Evolutionary conservation across 2,329 filamentous ascomycete species (phyloP), one percentile per base, ranked within the genome.

Genomic region (Acarospora socialis): DNA sequence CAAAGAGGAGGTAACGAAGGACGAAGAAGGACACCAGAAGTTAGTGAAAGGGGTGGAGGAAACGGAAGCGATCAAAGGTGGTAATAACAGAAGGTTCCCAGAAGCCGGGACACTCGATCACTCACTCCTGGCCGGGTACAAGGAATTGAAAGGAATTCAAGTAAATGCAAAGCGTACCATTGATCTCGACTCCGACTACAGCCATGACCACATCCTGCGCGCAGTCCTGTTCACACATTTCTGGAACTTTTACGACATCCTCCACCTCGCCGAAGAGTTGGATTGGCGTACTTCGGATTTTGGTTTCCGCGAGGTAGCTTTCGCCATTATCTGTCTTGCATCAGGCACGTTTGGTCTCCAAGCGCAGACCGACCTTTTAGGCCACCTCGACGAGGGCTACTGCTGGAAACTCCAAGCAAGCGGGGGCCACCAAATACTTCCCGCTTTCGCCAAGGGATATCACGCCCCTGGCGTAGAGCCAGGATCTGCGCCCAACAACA

Each of bases 261-360:
- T 37, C 14, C n/a, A n/a, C n/a, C n/a, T n/a, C n/a, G n/a, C n/a
- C n/a, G n/a, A n/a, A n/a, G n/a, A n/a, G 12, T 26, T 19, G 12
- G 27, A 33, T 16, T 18, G 23, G 23, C 23, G n/a, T 24, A 13
- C 31, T 5, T 9, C 16, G 2, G 30, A 34, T 20, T 18, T 30
- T 18, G 27, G 25, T 4, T 37, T 37, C 23, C 35, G 26, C 7
- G 35, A 37, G 15, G 12, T 34, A 7, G 35, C 35, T 14, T 37
- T 34, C n/a, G 25, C 31, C 5, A 20, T 19, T 5, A 13, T 37
- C 15, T 34, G 30, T 20, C 20, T 37, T 6, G 35, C 35, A 10
- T 18, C 35, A 2, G 23, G 23, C 23, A 12, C 23, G 30, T 30
- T 7, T 15, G 17, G 7, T n/a, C n/a, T n/a, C n/a, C n/a, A n/a